phyloP scores from a whole-genome alignment of 257 asterid genomes.

The Primulina eburnea region DNA sequence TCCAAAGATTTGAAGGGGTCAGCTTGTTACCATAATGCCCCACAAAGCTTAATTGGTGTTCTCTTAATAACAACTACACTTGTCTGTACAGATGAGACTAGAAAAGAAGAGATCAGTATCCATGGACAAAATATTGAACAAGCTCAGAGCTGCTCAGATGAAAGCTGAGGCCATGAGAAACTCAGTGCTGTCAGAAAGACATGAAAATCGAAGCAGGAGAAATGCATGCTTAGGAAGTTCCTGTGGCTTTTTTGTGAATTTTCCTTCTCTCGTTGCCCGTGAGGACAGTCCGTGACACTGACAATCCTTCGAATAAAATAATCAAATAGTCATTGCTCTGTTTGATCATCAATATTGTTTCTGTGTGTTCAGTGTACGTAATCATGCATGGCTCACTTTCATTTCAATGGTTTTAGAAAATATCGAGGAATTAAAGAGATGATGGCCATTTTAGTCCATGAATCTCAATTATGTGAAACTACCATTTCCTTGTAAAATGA shows the following conservation, averaged over 20 bases:
- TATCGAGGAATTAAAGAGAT: too few species aligned
- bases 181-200: conserved; percentile 6
- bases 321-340: background rate
- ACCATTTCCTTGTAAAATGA: too few species aligned
- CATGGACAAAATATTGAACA: conserved; percentile 46
- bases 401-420: too few species aligned
- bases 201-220: background rate
- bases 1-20: too few species aligned
- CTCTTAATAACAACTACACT: background rate
- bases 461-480: too few species aligned
- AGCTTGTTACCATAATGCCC: too few species aligned
- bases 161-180: conserved; percentile 48
- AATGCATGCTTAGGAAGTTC: conserved; percentile 19
- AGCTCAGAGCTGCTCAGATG: conserved; percentile 36
- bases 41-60: too few species aligned
- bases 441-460: too few species aligned
- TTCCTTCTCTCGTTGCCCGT: background rate
- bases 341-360: background rate
- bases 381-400: too few species aligned
- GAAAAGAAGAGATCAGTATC: conserved; percentile 45
- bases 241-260: background rate
- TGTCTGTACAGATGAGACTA: conserved; percentile 35
- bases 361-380: background rate
- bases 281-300: background rate
- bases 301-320: too few species aligned